phyloP scores from a whole-genome alignment of 1,284 basidiomycete species.

The Ustilago vetiveriae region DNA sequence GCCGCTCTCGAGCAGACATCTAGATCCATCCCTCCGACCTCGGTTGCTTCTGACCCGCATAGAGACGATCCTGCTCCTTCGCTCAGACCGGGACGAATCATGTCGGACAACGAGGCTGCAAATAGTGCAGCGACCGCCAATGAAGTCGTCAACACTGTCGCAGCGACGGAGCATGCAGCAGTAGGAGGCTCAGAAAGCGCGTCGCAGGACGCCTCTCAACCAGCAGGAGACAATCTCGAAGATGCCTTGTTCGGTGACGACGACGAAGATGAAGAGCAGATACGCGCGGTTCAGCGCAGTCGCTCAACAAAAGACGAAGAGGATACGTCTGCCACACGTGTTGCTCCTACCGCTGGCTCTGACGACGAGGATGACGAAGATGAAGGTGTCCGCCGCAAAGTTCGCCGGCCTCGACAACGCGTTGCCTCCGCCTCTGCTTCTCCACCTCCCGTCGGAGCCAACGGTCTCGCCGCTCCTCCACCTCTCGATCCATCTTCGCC shows the following conservation, averaged over 20 bases:
- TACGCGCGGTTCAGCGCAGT: slow-evolving; percentile 10
- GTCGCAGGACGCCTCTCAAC: too few relatives aligned
- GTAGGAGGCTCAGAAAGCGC: too few relatives aligned
- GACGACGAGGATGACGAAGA: slow-evolving; percentile 48
- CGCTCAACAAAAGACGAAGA: slow-evolving; percentile 5
- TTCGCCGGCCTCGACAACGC: slow-evolving; percentile 36
- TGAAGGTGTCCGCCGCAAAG: slow-evolving; percentile 31
- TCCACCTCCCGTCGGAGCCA: slow-evolving; percentile 26
- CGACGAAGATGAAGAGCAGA: slow-evolving; percentile 38
- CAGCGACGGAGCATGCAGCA: too few relatives aligned
- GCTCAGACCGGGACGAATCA: slow-evolving; percentile 16
- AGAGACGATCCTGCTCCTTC: too few relatives aligned
- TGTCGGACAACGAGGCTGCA: slow-evolving; percentile 37
- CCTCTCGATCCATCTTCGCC: slow-evolving; percentile 28
- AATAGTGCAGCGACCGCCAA: slow-evolving; percentile 1
- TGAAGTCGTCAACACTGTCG: background rate
- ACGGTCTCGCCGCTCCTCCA: slow-evolving; percentile 22
- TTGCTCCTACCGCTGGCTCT: background rate
- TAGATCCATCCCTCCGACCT: too few relatives aligned
- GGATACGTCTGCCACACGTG: too few relatives aligned
- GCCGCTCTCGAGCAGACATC: too few relatives aligned
- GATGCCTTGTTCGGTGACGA: slow-evolving; percentile 53
- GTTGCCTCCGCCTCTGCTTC: slow-evolving; percentile 37
- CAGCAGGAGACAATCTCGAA: slow-evolving; percentile 17
- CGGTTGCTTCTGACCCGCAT: too few relatives aligned